Conservation (phyloP, 2,329 filamentous ascomycete species). For the Aspergillus ibericus region DNA sequence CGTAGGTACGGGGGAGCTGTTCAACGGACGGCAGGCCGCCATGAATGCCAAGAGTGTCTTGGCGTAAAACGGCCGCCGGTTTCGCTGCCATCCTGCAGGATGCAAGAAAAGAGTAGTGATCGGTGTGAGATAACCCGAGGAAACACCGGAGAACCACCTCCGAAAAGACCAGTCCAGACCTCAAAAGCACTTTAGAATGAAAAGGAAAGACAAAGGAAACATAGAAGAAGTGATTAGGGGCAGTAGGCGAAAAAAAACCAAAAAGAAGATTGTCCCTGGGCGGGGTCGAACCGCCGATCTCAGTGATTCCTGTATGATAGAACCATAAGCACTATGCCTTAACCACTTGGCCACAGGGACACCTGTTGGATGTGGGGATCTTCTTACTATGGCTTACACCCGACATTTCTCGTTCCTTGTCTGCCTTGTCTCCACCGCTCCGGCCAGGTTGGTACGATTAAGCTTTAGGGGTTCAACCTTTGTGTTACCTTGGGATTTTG, state of each 20-base stretch:
- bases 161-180: too few relatives aligned
- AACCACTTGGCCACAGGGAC: conserved; percentile 3
- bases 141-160: too few relatives aligned
- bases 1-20: background rate
- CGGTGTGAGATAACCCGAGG: too few relatives aligned
- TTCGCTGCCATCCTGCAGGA: background rate
- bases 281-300: conserved; percentile 6
- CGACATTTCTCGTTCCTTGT: too few relatives aligned
- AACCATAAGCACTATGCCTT: conserved; percentile 3
- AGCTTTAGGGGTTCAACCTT: background rate
- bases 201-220: background rate
- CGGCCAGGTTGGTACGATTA: background rate
- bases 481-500: too few relatives aligned
- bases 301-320: conserved; percentile 1
- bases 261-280: conserved; percentile 1
- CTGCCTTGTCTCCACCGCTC: background rate
- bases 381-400: background rate
- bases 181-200: background rate
- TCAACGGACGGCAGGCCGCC: background rate
- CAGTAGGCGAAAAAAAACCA: background rate
- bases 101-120: too few relatives aligned
- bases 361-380: background rate
- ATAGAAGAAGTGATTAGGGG: conserved; percentile 1
- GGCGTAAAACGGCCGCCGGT: background rate
- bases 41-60: background rate